Conservation (phyloP, 1,284 basidiomycete species). For the Ganoderma resinaceum region DNA sequence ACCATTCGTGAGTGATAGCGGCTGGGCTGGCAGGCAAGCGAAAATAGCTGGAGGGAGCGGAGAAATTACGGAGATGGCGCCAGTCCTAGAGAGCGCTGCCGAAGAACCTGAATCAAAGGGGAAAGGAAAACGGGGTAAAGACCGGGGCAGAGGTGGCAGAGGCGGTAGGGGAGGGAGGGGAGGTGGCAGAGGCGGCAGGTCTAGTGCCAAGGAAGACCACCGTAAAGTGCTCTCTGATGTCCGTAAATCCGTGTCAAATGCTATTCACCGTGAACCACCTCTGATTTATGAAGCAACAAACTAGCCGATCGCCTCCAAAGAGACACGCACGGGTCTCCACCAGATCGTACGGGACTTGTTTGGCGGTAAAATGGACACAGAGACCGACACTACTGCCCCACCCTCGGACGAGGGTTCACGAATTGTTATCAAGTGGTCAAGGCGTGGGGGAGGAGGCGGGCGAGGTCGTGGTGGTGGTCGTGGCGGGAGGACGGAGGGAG, state of each 20-base stretch:
- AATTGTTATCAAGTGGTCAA: slow-evolving; percentile 80
- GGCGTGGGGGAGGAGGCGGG: slow-evolving; percentile 50
- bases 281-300: slow-evolving; percentile 28
- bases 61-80: slow-evolving; percentile 26
- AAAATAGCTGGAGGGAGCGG: slow-evolving; percentile 40
- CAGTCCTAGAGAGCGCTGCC: slow-evolving; percentile 31
- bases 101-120: slow-evolving; percentile 41
- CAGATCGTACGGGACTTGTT: slow-evolving; percentile 84
- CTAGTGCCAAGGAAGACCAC: slow-evolving; percentile 61
- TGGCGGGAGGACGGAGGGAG: slow-evolving; percentile 48
- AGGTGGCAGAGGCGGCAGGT: slow-evolving; percentile 48
- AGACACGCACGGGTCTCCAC: slow-evolving; percentile 84
- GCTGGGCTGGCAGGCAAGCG: slow-evolving; percentile 63
- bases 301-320: slow-evolving; percentile 86
- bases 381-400: slow-evolving; percentile 65
- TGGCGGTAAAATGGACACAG: slow-evolving; percentile 83
- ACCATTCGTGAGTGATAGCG: slow-evolving; percentile 68
- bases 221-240: slow-evolving; percentile 85
- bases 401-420: slow-evolving; percentile 68
- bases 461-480: slow-evolving; percentile 50
- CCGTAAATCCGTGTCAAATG: slow-evolving; percentile 40
- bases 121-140: slow-evolving; percentile 48
- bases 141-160: slow-evolving; percentile 51
- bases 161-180: slow-evolving; percentile 54
- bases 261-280: slow-evolving; percentile 26